A percentile compares a stretch with the other conserved stretches of the same genome.
These are phyloP conservation scores for Umbelopsis sp. DNA, from an alignment of 192 early-diverging fungal species.

Conservation along the genomic window DNA sequence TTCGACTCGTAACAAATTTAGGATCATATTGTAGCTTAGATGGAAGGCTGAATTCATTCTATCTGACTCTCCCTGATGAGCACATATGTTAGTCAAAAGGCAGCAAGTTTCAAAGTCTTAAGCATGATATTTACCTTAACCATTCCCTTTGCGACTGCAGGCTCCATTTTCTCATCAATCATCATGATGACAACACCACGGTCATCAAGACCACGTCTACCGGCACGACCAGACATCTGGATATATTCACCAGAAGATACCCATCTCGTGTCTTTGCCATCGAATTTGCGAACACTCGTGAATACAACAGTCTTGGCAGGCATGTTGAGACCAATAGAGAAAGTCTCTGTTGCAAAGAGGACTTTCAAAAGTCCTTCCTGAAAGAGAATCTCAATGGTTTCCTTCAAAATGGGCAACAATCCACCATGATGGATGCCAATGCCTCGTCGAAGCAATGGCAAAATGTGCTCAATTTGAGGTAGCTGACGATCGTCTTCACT, in stretches of 20 bases:
- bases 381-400: constrained; percentile 97
- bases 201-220: constrained; percentile 95
- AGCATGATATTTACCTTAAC: constrained; percentile 63
- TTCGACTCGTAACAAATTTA: constrained; percentile 94
- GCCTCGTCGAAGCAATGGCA: constrained; percentile 89
- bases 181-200: constrained; percentile 97
- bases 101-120: constrained; percentile 29
- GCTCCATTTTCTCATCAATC: constrained; percentile 96
- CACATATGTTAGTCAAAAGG: not conserved
- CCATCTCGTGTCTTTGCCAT: constrained; percentile 86
- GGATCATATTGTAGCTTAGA: constrained; percentile 94
- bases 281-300: constrained; percentile 89
- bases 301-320: constrained; percentile 99
- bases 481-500: constrained; percentile 88
- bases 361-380: constrained; percentile 96
- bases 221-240: constrained; percentile 99
- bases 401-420: constrained; percentile 93
- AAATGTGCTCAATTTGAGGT: constrained; percentile 91
- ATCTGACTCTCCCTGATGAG: constrained; percentile 62
- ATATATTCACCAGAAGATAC: constrained; percentile 94
- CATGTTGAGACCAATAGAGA: constrained; percentile 99
- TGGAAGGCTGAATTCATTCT: constrained; percentile 95
- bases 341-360: constrained; percentile 99
- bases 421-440: constrained; percentile 98
- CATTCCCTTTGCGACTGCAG: constrained; percentile 90